Evolutionary conservation across 306 rosid species (phyloP).

Genomic region (Inga leiocalycina): DNA sequence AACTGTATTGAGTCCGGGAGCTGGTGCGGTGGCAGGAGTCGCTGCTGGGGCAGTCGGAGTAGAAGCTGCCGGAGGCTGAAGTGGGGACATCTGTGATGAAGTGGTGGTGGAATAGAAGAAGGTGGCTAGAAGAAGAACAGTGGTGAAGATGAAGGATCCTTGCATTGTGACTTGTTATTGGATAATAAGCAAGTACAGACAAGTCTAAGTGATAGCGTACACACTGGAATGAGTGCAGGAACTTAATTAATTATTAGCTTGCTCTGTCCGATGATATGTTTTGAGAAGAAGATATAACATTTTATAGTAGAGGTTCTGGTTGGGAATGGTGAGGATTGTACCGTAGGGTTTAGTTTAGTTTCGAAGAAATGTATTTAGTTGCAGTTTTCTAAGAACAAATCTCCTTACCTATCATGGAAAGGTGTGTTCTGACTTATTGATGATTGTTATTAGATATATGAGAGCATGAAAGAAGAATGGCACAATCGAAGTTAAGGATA

Average conservation of each 20-base stretch:
- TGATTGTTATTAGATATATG: no score
- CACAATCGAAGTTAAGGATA: no score
- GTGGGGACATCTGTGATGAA: slow-evolving; percentile 46
- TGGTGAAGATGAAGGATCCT: slow-evolving; percentile 34
- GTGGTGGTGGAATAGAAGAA: slow-evolving; percentile 32
- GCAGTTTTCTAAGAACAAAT: background rate
- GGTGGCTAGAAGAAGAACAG: slow-evolving; percentile 36
- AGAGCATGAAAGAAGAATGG: no score
- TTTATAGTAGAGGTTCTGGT: background rate
- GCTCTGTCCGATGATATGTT: background rate
- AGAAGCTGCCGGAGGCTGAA: slow-evolving; percentile 43
- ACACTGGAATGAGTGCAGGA: background rate
- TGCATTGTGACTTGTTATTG: slow-evolving; percentile 36
- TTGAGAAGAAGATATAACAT: background rate
- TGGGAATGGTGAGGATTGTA: background rate
- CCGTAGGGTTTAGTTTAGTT: no score
- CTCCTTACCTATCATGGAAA: background rate
- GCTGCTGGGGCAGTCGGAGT: slow-evolving; percentile 31
- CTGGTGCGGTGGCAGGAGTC: slow-evolving; percentile 30
- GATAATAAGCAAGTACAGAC: background rate
- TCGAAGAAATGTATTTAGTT: no score
- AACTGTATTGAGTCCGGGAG: slow-evolving; percentile 43
- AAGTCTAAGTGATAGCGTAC: background rate
- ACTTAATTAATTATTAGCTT: background rate
- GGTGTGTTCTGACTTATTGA: background rate